Conservation (phyloP, 345 rosid species). For the Noccaea caerulescens region DNA sequence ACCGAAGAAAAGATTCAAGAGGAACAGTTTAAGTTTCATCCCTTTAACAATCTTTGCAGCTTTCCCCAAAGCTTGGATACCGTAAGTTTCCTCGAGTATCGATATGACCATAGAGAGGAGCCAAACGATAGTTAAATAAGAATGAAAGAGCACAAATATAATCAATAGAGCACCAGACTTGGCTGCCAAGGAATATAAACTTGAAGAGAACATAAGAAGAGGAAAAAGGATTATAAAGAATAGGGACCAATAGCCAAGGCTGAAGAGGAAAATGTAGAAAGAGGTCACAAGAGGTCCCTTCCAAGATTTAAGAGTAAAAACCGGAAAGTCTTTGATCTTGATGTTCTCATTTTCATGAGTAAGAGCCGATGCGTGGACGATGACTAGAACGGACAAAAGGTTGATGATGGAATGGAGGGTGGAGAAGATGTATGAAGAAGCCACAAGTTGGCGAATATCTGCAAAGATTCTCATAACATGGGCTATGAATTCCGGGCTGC, state of each 20-base stretch:
- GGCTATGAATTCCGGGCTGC: slow-evolving; percentile 30
- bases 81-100: slow-evolving; percentile 54
- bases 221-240: slow-evolving; percentile 28
- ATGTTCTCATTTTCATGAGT: slow-evolving; percentile 35
- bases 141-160: slow-evolving; percentile 34
- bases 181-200: background rate
- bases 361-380: slow-evolving; percentile 50
- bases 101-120: slow-evolving; percentile 57
- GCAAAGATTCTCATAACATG: slow-evolving; percentile 36
- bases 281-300: slow-evolving; percentile 51
- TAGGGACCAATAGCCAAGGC: slow-evolving; percentile 45
- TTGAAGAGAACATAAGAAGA: slow-evolving; percentile 23
- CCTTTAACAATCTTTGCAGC: slow-evolving; percentile 61
- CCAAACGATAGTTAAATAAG: slow-evolving; percentile 57
- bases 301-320: slow-evolving; percentile 42
- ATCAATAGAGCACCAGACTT: slow-evolving; percentile 2
- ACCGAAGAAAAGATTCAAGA: slow-evolving; percentile 48
- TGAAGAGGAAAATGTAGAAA: slow-evolving; percentile 48
- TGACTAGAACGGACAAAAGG: slow-evolving; percentile 40
- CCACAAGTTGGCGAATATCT: slow-evolving; percentile 36
- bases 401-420: slow-evolving; percentile 18
- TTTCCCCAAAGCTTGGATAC: slow-evolving; percentile 62
- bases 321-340: slow-evolving; percentile 39
- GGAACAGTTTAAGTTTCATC: slow-evolving; percentile 50
- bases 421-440: slow-evolving; percentile 35